A percentile compares a stretch with the other conserved stretches of the same genome.
Evolutionary conservation across 306 rosid genomes (phyloP).

Genomic region (Hylodesmum podocarpum): DNA sequence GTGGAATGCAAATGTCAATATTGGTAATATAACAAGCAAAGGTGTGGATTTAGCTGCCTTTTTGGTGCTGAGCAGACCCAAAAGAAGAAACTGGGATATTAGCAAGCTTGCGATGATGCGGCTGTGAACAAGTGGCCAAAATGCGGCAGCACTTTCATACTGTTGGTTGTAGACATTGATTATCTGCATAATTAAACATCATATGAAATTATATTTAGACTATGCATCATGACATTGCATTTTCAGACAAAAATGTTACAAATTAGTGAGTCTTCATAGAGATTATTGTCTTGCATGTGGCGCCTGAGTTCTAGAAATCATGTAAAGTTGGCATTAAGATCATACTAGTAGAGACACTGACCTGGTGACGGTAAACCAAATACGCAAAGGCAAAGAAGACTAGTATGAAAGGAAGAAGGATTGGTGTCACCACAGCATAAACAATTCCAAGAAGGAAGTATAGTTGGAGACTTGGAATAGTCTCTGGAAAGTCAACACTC

Average conservation of each 20-base stretch:
- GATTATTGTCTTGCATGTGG: neutral
- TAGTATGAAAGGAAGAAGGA: conserved; percentile 93
- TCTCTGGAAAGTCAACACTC: conserved; percentile 86
- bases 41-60: conserved; percentile 95
- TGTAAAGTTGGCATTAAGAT: conserved; percentile 2
- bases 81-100: conserved; percentile 83
- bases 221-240: neutral
- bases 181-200: conserved; percentile 53
- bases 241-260: neutral
- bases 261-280: neutral
- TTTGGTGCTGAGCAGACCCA: conserved; percentile 96
- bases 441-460: conserved; percentile 95
- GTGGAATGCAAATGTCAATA: conserved; percentile 82
- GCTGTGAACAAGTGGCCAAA: conserved; percentile 96
- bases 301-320: neutral
- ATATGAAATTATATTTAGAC: neutral
- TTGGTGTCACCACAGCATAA: conserved; percentile 90
- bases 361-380: conserved; percentile 99
- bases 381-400: conserved; percentile 94
- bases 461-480: conserved; percentile 86
- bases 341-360: conserved; percentile 31
- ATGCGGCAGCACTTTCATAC: conserved; percentile 95
- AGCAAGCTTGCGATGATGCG: conserved; percentile 91
- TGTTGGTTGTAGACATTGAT: conserved; percentile 92
- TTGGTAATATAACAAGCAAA: conserved; percentile 69